phyloP scores from a whole-genome alignment of 106 monocot genomes.

The Hemerocallis citrina region DNA sequence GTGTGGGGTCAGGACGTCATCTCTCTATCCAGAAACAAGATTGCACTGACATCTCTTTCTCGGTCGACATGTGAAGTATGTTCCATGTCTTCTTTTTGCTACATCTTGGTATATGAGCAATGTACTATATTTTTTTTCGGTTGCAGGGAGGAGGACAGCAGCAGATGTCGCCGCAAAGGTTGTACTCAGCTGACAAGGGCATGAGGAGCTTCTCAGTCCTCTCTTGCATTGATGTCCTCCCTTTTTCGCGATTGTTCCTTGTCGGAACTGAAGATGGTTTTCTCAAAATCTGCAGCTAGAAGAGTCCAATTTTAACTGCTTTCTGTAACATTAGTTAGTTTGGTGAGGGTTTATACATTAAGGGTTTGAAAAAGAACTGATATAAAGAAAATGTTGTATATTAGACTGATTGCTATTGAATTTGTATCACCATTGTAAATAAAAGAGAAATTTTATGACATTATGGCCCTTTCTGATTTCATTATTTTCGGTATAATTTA shows the following conservation, averaged over 20 bases:
- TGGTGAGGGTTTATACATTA: no score
- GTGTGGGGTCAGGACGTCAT: slow-evolving; percentile 86
- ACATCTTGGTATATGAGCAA: neutral
- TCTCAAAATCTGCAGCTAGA: slow-evolving; percentile 84
- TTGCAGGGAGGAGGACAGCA: slow-evolving; percentile 40
- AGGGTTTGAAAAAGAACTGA: no score
- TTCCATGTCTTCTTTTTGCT: neutral
- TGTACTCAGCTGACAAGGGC: slow-evolving; percentile 59
- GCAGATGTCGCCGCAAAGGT: slow-evolving; percentile 44
- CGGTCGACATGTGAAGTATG: slow-evolving; percentile 37
- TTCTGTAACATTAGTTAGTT: no score
- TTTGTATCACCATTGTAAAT: no score
- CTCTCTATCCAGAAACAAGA: slow-evolving; percentile 83
- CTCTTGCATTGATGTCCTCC: slow-evolving; percentile 74
- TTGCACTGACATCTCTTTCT: slow-evolving; percentile 75
- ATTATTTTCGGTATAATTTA: no score
- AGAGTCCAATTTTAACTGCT: no score
- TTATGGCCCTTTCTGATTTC: no score
- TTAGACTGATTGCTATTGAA: no score
- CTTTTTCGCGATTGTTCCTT: slow-evolving; percentile 81
- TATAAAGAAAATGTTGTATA: no score
- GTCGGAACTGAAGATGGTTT: slow-evolving; percentile 93
- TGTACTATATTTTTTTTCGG: neutral
- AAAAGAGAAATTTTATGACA: no score
- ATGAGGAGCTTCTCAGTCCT: slow-evolving; percentile 58